Evolutionary conservation across 345 rosid species (phyloP), one percentile per base, ranked within the genome.

Genomic region (Salix exigua): DNA sequence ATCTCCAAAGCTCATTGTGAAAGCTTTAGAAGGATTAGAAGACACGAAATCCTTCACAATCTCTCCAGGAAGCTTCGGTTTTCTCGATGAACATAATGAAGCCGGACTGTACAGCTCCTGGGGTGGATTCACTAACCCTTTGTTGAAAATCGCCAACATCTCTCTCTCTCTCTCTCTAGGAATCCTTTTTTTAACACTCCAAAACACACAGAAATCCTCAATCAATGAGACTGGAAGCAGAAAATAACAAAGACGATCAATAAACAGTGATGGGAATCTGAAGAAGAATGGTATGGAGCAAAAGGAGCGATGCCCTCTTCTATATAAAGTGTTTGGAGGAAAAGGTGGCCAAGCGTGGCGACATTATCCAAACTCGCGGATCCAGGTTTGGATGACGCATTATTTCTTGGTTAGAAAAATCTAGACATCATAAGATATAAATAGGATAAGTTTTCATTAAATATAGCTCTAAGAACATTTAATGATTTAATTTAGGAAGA

Each of bases 141-240:
- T 86, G 67, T 89, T 97, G 72, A 95, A 95, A 66, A 95, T 89
- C 21, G 99, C 99, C 96, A 96, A 86, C 98, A 93, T 95, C 74
- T 79, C 85, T 61, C 8, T 28, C 73, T 33, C 48, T 28, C 31
- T 30, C 31, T 33, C 37, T 5, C n/a, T 35, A 35, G 40, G 69
- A 33, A 18, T 2, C 42, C 69, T 66, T 66, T 66, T 66, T 1
- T 35, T 4, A 58, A 58, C n/a, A 8, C 60, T 53, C 14, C 35
- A 72, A 61, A 55, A 72, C 42, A 66, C 13, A 0, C 3, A 17
- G 63, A 31, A 21, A 38, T 7, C 48, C 63, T 48, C 6, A 5
- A 19, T 6, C n/a, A 1, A 7, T n/a, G 37, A 23, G 44, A 72
- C 2, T 33, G 50, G 0, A 28, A 19, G 18, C 19, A 11, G 23